phyloP scores from a whole-genome alignment of 1,284 basidiomycete species.

The Boletus smithii region DNA sequence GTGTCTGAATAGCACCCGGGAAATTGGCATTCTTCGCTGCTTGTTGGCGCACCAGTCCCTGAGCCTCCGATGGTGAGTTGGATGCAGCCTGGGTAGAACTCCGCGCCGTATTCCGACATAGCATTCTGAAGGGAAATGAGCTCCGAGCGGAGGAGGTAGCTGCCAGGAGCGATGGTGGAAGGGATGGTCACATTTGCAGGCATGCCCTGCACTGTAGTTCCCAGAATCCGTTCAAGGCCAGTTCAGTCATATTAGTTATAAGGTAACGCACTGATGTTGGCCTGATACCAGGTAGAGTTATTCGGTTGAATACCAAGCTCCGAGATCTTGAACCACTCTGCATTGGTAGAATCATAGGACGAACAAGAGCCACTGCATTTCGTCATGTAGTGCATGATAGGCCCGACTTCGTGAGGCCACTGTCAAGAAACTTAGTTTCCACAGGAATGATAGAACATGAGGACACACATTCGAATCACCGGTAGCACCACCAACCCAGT shows the following conservation, averaged over 20 bases:
- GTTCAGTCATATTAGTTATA: neutral
- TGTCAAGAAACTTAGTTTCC: slow-evolving; percentile 8
- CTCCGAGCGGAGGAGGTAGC: slow-evolving; percentile 71
- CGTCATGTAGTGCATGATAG: slow-evolving; percentile 41
- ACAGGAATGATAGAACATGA: neutral
- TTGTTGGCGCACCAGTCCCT: slow-evolving; percentile 42
- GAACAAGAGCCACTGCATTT: slow-evolving; percentile 35
- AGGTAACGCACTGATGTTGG: slow-evolving; percentile 35
- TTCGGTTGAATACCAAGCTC: slow-evolving; percentile 29
- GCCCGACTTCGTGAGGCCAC: slow-evolving; percentile 40
- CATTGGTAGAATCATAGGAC: slow-evolving; percentile 34
- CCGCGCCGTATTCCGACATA: slow-evolving; percentile 48
- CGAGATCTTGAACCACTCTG: slow-evolving; percentile 42
- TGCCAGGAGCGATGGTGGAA: slow-evolving; percentile 50
- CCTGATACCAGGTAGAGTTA: slow-evolving; percentile 41
- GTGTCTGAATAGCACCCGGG: slow-evolving; percentile 62
- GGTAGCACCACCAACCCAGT: slow-evolving; percentile 36
- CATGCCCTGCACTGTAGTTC: slow-evolving; percentile 31
- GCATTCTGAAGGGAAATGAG: slow-evolving; percentile 69
- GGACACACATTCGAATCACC: slow-evolving; percentile 29
- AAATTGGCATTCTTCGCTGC: slow-evolving; percentile 49
- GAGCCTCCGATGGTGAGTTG: slow-evolving; percentile 57
- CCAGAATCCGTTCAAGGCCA: neutral
- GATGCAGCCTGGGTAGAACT: slow-evolving; percentile 71
- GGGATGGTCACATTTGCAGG: slow-evolving; percentile 53